phyloP scores from a whole-genome alignment of 139 green algal species.

The Deuterostichococcus epilithicus region DNA sequence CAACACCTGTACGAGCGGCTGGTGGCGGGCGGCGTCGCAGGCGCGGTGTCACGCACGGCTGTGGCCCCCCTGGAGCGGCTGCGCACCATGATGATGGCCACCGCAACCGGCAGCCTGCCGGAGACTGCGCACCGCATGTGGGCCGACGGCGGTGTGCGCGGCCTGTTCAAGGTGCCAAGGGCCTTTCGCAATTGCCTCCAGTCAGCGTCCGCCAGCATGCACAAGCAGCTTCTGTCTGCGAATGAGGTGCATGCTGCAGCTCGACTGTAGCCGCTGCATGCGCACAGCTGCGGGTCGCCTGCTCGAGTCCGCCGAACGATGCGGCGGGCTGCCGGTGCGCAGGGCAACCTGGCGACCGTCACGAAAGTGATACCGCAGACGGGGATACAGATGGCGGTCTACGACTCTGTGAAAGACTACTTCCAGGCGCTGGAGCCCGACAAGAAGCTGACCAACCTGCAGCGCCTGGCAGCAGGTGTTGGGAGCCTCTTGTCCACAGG shows the following conservation, averaged over 20 bases:
- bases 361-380: constrained; percentile 16
- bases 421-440: constrained; percentile 5
- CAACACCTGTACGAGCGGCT: constrained; percentile 19
- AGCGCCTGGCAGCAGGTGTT: constrained; percentile 9
- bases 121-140: constrained; percentile 14
- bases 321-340: background rate
- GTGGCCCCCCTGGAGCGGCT: constrained; percentile 36
- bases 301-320: background rate
- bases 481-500: background rate
- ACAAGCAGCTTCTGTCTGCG: too few species aligned
- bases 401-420: constrained; percentile 17
- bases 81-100: constrained; percentile 27
- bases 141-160: constrained; percentile 16
- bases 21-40: constrained; percentile 33
- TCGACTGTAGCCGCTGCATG: background rate
- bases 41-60: constrained; percentile 24
- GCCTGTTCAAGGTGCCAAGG: constrained; percentile 10
- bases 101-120: background rate
- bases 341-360: constrained; percentile 30
- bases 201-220: too few species aligned
- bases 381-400: constrained; percentile 28
- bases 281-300: background rate
- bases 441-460: background rate
- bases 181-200: too few species aligned
- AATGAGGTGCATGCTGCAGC: background rate